Percentiles rank a stretch among this genome's conserved stretches.
Conservation (phyloP, 495 filamentous ascomycete species). For the Penicillium salamii region DNA sequence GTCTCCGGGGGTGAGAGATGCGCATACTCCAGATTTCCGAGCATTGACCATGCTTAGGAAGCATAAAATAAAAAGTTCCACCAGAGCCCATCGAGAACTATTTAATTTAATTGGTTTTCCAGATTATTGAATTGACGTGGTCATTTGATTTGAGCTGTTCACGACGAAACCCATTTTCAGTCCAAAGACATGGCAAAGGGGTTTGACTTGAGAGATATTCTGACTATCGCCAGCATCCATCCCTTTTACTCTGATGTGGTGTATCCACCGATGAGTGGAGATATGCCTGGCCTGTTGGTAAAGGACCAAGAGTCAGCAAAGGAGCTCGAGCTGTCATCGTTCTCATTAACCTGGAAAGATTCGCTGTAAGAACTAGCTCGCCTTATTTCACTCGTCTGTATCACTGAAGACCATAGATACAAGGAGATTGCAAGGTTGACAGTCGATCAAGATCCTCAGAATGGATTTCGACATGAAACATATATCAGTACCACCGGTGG, state of each 20-base stretch:
- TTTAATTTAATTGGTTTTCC: no score
- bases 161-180: no score
- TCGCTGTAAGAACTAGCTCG: not conserved
- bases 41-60: no score
- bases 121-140: no score
- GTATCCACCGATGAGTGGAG: not conserved
- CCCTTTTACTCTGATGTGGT: not conserved
- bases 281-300: not conserved
- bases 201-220: not conserved
- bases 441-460: conserved; percentile 16
- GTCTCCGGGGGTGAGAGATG: no score
- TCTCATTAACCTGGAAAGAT: not conserved
- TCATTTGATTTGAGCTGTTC: no score
- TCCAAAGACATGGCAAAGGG: not conserved
- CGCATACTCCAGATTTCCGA: no score
- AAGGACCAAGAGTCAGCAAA: not conserved
- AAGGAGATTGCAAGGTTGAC: conserved; percentile 17
- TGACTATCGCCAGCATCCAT: conserved; percentile 3
- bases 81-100: no score
- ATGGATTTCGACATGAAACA: conserved; percentile 22
- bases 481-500: conserved; percentile 30
- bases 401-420: not conserved
- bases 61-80: no score
- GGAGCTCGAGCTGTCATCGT: not conserved
- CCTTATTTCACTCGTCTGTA: not conserved